Evolutionary conservation across 1,139 yeast genomes (phyloP).

Genomic region (Kodamaea alishanica): DNA sequence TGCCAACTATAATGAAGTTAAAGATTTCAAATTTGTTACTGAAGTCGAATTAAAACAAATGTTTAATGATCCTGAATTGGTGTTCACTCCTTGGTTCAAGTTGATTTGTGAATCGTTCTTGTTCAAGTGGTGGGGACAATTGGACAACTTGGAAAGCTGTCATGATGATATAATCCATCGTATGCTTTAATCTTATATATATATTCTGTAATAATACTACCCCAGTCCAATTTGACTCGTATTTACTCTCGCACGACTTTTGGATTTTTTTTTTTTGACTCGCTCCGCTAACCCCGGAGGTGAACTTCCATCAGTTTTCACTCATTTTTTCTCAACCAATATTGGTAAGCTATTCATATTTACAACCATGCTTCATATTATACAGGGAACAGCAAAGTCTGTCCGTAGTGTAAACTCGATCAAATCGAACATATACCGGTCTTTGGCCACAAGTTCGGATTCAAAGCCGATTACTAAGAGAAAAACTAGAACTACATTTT

Average conservation of each 20-base stretch:
- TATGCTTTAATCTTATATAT: constrained; percentile 25
- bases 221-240: too few relatives aligned
- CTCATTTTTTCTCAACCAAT: too few relatives aligned
- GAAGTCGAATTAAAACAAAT: constrained; percentile 63
- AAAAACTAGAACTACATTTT: constrained; percentile 59
- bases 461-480: constrained; percentile 14
- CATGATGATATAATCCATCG: constrained; percentile 47
- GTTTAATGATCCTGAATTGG: constrained; percentile 62
- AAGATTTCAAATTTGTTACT: constrained; percentile 72
- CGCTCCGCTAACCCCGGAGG: too few relatives aligned
- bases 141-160: constrained; percentile 52
- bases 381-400: too few relatives aligned
- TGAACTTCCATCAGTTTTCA: too few relatives aligned
- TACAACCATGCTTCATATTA: too few relatives aligned
- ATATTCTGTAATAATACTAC: too few relatives aligned
- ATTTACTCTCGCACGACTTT: too few relatives aligned
- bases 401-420: too few relatives aligned
- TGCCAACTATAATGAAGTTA: constrained; percentile 78
- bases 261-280: too few relatives aligned
- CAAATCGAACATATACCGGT: background rate
- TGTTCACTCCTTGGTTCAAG: constrained; percentile 97
- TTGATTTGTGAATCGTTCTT: constrained; percentile 87
- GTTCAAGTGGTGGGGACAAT: constrained; percentile 89
- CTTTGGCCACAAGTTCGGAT: background rate
- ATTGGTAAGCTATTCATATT: too few relatives aligned